These are phyloP conservation scores for Astrothelium macrocarpum DNA, from an alignment of 495 filamentous ascomycete species.

Conservation along the genomic window DNA sequence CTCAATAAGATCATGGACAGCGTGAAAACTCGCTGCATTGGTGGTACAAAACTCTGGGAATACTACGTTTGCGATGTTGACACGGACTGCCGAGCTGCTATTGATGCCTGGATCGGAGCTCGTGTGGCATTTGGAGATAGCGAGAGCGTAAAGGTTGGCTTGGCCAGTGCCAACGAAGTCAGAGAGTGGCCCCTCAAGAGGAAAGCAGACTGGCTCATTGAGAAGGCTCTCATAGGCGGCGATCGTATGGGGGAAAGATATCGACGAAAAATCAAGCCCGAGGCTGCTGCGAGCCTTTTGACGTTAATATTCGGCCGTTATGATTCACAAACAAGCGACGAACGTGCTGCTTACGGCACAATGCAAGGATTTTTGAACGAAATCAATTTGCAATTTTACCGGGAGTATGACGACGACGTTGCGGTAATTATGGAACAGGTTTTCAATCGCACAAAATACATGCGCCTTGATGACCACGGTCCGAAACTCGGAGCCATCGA, in stretches of 20 bases:
- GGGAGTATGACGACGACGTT: constrained; percentile 79
- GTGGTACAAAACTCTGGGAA: constrained; percentile 75
- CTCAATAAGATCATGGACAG: constrained; percentile 76
- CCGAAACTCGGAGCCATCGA: constrained; percentile 78
- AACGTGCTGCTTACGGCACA: constrained; percentile 25
- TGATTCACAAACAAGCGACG: constrained; percentile 31
- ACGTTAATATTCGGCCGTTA: constrained; percentile 60
- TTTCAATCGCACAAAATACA: constrained; percentile 88
- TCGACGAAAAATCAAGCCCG: constrained; percentile 56
- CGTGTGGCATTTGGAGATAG: constrained; percentile 39
- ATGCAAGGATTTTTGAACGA: constrained; percentile 57
- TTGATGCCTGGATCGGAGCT: constrained; percentile 60
- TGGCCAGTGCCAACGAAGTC: constrained; percentile 41
- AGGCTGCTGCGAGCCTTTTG: constrained; percentile 57
- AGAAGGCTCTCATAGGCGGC: constrained; percentile 55
- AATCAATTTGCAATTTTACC: constrained; percentile 77
- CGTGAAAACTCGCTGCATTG: constrained; percentile 69
- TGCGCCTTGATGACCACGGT: constrained; percentile 81
- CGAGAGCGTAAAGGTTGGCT: constrained; percentile 15
- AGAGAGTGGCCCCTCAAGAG: constrained; percentile 46
- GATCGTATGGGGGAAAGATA: constrained; percentile 72
- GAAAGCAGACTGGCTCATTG: constrained; percentile 51
- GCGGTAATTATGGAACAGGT: constrained; percentile 79
- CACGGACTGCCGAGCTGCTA: constrained; percentile 53
- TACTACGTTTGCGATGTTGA: constrained; percentile 81